Evolutionary conservation across 306 rosid genomes (phyloP), one percentile per base, ranked within the genome.

Genomic region (Cicer arietinum): DNA sequence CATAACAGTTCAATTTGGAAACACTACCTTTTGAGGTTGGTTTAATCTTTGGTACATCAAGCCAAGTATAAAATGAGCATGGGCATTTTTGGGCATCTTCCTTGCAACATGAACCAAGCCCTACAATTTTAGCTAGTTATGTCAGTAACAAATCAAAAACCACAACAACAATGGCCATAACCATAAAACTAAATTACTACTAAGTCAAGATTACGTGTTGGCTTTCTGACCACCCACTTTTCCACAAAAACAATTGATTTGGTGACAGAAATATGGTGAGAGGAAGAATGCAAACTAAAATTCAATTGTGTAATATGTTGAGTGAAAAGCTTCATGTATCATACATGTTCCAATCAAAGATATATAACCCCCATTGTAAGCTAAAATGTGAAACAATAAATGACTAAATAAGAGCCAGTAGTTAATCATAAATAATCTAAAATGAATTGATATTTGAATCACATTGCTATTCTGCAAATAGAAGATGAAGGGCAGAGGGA

Each of bases 61-160:
- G 74, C 98, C 98, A 69, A 91, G 96, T 42, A 94, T 87, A 84
- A 90, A 94, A 85, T 94, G 98, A 69, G 98, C 94, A 86, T 91
- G 98, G 71, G 98, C 98, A 85, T 94, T 94, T 85, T 94, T 94
- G 7, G 97, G 93, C 92, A 92, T 94, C 88, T 90, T 90, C 83
- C 93, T 89, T 56, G 97, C 88, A 66, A 94, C 98, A 81, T 94
- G 98, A 84, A 89, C 94, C 88, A 94, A 89, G 59, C 97, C 98
- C 98, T 94, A 76, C 64, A 81, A 74, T 69, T 73, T 84, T 59
- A 80, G 77, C 76, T n/a, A 46, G 74, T 69, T 75, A 57, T 7
- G 58, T 82, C 40, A 44, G 12, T 40, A 8, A 50, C 37, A 44
- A 44, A 73, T 2, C 74, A 77, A 57, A 59, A 77, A 25, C 20